Evolutionary conservation across 2,329 filamentous ascomycete genomes (phyloP).

Genomic region (Verticillium nonalfalfae): DNA sequence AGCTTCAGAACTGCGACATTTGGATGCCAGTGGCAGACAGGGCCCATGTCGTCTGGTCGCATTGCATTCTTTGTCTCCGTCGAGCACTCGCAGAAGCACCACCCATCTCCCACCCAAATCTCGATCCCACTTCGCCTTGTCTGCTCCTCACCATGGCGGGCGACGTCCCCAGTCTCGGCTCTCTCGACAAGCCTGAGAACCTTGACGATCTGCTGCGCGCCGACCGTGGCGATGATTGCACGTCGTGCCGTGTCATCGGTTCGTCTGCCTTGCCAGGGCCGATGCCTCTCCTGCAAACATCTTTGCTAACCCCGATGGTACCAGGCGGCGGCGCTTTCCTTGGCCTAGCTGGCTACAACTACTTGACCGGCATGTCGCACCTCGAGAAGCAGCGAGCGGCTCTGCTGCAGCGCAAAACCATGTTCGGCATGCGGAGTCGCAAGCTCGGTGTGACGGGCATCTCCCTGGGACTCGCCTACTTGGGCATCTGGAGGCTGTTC

Average conservation of each 20-base stretch:
- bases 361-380: constrained; percentile 67
- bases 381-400: constrained; percentile 58
- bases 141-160: constrained; percentile 29
- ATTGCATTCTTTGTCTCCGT: neutral
- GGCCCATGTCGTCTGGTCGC: neutral
- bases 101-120: neutral
- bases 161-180: constrained; percentile 42
- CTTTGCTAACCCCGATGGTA: neutral
- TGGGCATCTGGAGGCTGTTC: constrained; percentile 64
- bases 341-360: constrained; percentile 71
- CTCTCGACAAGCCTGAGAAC: constrained; percentile 55
- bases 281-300: neutral
- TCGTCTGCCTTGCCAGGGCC: constrained; percentile 19
- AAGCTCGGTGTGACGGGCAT: constrained; percentile 61
- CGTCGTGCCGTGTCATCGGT: constrained; percentile 68
- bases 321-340: constrained; percentile 69
- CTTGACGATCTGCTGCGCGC: constrained; percentile 51
- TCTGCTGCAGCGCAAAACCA: constrained; percentile 63
- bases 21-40: neutral
- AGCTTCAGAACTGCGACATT: neutral
- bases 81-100: neutral
- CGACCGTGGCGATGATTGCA: constrained; percentile 59
- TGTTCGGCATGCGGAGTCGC: constrained; percentile 67
- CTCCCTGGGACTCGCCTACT: constrained; percentile 59
- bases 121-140: neutral